Percentiles rank a stretch among this genome's conserved stretches.
Conservation (phyloP, 208 protist genomes). For the Acanthamoeba lenticulata region DNA sequence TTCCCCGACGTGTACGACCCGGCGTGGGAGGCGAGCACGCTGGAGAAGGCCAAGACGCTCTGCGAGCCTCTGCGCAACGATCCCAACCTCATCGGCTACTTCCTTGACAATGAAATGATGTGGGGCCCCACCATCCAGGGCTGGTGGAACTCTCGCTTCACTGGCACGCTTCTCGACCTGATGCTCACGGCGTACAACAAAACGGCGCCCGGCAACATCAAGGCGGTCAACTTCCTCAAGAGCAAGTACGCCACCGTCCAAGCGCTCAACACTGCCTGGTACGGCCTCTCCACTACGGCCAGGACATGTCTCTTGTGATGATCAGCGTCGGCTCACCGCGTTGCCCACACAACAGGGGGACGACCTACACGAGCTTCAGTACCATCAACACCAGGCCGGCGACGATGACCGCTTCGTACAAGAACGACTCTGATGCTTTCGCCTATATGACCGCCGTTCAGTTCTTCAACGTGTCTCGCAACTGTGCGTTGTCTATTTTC, state of each 20-base stretch:
- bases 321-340: not conserved
- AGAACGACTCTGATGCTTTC: not conserved
- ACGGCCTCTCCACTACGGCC: not conserved
- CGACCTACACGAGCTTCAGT: not conserved
- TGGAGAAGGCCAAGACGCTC: not conserved
- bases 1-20: slow-evolving; percentile 21
- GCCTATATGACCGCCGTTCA: not conserved
- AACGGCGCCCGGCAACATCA: not conserved
- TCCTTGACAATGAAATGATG: not conserved
- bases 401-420: not conserved
- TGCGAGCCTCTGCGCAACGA: not conserved
- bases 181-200: not conserved
- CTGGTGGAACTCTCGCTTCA: not conserved
- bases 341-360: not conserved
- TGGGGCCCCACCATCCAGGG: not conserved
- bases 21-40: not conserved
- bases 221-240: not conserved
- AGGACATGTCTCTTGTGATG: not conserved
- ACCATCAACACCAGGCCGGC: not conserved
- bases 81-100: not conserved
- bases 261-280: slow-evolving; percentile 1
- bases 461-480: slow-evolving; percentile 21
- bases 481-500: not conserved
- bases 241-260: not conserved
- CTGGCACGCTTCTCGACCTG: not conserved